Base-by-base conservation (phyloP, 106 monocot species). In the Gastrodia elata region DNA sequence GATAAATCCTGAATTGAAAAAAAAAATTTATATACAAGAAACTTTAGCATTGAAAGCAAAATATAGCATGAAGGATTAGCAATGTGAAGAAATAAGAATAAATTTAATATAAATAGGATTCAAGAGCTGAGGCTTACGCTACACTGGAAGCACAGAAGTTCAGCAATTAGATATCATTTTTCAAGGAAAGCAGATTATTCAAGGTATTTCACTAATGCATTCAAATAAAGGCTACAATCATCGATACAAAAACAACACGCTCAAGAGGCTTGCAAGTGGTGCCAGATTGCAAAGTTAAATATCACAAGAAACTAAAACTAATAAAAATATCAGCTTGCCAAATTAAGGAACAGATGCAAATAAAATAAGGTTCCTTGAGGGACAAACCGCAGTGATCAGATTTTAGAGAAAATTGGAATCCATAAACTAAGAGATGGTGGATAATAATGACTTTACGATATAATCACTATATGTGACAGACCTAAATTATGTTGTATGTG, bases 1-100 rank as follows among this genome's bases (percentile, higher is more conserved):
- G 96, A 96, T 75, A 96, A 75, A 92, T 96, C 96, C 92, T 96
- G 77, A 28, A 83, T 26, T 20, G 71, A 73, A 11, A 78, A 79
- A n/a, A 9, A 65, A 13, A 39, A 0, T 18, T 59, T 16, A 28
- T 28, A 64, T 30, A 76, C 25, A 1, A 55, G 18, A 22, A 24
- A 22, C 1, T 71, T 1, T 28, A 15, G 64, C 4, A 71, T 72
- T 64, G 10, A 27, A 58, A 18, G 28, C 11, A 39, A 39, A 20
- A 38, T 34, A 67, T 46, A 3, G 30, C 5, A 32, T 5, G 8
- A 61, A 15, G 5, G 2, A 61, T 2, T n/a, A 61, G 20, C 6
- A 13, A 61, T 30, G 30, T 32, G 13, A 61, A 13, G 30, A 32
- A 30, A 61, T 30, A 3, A n/a, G 30, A 32, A 61, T 30, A 61